Base-by-base conservation (phyloP, 73 alveolate species). In the Durusdinium trenchii region DNA sequence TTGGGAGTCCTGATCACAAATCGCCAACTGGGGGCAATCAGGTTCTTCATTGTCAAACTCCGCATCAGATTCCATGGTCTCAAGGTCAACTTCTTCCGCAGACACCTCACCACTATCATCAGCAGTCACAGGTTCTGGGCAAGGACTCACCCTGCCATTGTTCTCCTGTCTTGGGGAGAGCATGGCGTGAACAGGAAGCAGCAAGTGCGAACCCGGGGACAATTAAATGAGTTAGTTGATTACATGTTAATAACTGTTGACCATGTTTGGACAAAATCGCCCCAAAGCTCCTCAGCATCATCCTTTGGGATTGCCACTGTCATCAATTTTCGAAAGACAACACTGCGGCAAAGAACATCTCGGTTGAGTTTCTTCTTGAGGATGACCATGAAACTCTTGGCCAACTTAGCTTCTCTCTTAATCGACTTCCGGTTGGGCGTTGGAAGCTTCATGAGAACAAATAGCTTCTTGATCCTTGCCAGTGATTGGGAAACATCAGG, bases 331-430 rank as follows among this genome's bases (percentile, higher is more conserved):
- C 76, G 76, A 20, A 10, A 62, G 36, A 20, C 40, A 5, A 62
- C 76, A 62, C 76, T 62, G 76, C 76, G 76, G 36, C 76, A 62
- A 62, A 62, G 76, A 6, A 62, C 76, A 62, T 62, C 76, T 40
- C 36, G 16, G 76, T 62, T 62, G 40, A 62, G 76, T 20, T 62
- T 62, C 40, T 6, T 20, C 76, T 62, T 62, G 36, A 62, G 40
- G 6, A 62, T 62, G 40, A 62, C 76, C 76, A 62, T 62, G 76
- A 62, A 62, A 5, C 76, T 40, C 32, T 62, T 62, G 36, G 76
- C 76, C 76, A 62, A 62, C 32, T 62, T 62, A 40, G 76, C 76
- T 20, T 62, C 76, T 20, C 36, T 62, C 76, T 62, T 62, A 40
- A 62, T 62, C 36, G 16, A 35, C 40, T 6, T 62, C 76, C 76